These are phyloP conservation scores for Fusarium buharicum DNA, from an alignment of 2,329 filamentous ascomycete species.

Conservation along the genomic window DNA sequence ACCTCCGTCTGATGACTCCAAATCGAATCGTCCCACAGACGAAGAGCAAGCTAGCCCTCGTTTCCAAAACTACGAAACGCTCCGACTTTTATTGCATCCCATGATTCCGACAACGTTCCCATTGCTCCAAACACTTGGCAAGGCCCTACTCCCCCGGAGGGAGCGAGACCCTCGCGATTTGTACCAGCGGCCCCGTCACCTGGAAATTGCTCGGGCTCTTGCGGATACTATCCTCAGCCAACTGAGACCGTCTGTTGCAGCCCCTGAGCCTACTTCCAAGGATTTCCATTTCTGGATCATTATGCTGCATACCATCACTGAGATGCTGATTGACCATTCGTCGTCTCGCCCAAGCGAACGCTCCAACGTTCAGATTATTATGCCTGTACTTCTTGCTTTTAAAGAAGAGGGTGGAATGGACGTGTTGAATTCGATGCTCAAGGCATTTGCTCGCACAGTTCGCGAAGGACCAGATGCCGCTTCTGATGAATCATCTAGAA, in stretches of 20 bases:
- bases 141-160: slow-evolving; percentile 79
- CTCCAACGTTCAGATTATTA: slow-evolving; percentile 66
- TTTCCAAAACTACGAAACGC: slow-evolving; percentile 79
- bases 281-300: slow-evolving; percentile 86
- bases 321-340: slow-evolving; percentile 77
- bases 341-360: slow-evolving; percentile 60
- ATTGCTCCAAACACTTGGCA: slow-evolving; percentile 87
- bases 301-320: slow-evolving; percentile 79
- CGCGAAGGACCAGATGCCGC: slow-evolving; percentile 53
- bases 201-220: slow-evolving; percentile 71
- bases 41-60: slow-evolving; percentile 57
- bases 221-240: slow-evolving; percentile 76
- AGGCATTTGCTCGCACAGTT: slow-evolving; percentile 64
- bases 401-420: slow-evolving; percentile 82
- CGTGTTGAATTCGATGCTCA: slow-evolving; percentile 76
- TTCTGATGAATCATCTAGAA: slow-evolving; percentile 57
- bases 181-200: slow-evolving; percentile 64
- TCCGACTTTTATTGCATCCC: slow-evolving; percentile 80
- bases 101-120: slow-evolving; percentile 83
- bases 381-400: slow-evolving; percentile 86
- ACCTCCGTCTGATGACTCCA: slow-evolving; percentile 36
- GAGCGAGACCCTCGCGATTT: slow-evolving; percentile 67
- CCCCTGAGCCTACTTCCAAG: slow-evolving; percentile 62
- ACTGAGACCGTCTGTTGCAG: slow-evolving; percentile 61
- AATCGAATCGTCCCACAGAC: slow-evolving; percentile 51